These are phyloP conservation scores for Enterocytospora artemiae DNA, from an alignment of 371 early-diverging fungal species.

Conservation along the genomic window DNA sequence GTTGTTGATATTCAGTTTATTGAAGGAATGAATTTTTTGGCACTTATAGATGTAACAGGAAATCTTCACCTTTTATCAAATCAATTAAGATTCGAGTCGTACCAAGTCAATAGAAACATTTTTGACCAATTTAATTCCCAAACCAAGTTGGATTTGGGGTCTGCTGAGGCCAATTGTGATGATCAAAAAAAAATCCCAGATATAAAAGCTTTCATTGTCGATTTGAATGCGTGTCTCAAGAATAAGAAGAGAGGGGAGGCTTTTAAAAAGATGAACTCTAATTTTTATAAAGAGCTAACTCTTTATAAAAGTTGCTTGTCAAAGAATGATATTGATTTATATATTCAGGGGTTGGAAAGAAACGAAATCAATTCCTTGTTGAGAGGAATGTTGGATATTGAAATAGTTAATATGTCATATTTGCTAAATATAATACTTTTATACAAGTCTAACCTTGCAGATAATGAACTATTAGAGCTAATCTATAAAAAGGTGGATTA, in stretches of 20 bases:
- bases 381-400: neutral
- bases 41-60: neutral
- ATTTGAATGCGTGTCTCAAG: neutral
- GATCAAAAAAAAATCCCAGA: neutral
- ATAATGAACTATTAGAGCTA: neutral
- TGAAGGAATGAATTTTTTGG: conserved; percentile 8
- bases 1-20: conserved; percentile 1
- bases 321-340: neutral
- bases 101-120: neutral
- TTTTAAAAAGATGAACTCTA: neutral
- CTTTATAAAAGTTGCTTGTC: neutral
- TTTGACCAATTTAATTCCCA: neutral
- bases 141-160: neutral
- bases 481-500: neutral
- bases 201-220: neutral
- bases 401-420: neutral
- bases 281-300: conserved; percentile 9
- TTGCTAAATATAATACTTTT: conserved; percentile 1
- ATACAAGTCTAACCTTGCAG: neutral
- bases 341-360: conserved; percentile 3
- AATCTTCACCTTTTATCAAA: conserved; percentile 12
- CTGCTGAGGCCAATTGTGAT: neutral
- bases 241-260: neutral
- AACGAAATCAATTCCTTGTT: neutral
- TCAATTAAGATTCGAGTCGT: no score